phyloP scores from a whole-genome alignment of 1,284 basidiomycete genomes.

The Moniliella sp. region DNA sequence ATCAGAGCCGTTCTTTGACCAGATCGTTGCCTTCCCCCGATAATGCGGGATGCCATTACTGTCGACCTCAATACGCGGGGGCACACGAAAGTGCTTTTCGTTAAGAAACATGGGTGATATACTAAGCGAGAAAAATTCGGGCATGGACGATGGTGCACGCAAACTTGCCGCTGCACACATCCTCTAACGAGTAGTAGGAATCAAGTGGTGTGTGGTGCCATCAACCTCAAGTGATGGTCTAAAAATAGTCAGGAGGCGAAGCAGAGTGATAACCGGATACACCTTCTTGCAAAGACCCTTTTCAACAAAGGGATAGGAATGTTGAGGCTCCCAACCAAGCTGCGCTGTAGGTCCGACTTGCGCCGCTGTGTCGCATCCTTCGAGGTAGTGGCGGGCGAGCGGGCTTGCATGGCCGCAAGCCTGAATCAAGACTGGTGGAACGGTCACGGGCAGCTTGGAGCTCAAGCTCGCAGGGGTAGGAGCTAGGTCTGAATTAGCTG shows the following conservation, averaged over 20 bases:
- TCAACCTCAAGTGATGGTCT: conserved; percentile 69
- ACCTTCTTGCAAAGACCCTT: conserved; percentile 24
- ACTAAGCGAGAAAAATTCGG: conserved; percentile 61
- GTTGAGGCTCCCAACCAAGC: conserved; percentile 21
- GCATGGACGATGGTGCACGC: conserved; percentile 63
- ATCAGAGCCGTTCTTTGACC: too few species aligned
- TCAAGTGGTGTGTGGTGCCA: conserved; percentile 73
- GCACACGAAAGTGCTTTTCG: conserved; percentile 69
- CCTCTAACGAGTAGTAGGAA: conserved; percentile 88
- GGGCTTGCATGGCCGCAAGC: too few species aligned
- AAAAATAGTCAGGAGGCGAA: conserved; percentile 4
- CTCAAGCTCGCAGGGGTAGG: background rate
- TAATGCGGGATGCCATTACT: conserved; percentile 61
- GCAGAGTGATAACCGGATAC: too few species aligned
- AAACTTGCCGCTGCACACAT: conserved; percentile 69
- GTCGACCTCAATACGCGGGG: conserved; percentile 64
- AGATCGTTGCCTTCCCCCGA: too few species aligned
- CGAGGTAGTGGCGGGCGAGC: background rate
- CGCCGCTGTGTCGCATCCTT: background rate
- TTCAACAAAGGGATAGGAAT: conserved; percentile 21
- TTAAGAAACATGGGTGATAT: conserved; percentile 73
- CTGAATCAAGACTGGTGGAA: background rate
- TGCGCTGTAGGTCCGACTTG: conserved; percentile 5
- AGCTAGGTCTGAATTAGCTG: background rate
- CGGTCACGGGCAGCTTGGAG: background rate